Evolutionary conservation across 495 filamentous ascomycete species (phyloP).

Genomic region (Xylaria acuta): DNA sequence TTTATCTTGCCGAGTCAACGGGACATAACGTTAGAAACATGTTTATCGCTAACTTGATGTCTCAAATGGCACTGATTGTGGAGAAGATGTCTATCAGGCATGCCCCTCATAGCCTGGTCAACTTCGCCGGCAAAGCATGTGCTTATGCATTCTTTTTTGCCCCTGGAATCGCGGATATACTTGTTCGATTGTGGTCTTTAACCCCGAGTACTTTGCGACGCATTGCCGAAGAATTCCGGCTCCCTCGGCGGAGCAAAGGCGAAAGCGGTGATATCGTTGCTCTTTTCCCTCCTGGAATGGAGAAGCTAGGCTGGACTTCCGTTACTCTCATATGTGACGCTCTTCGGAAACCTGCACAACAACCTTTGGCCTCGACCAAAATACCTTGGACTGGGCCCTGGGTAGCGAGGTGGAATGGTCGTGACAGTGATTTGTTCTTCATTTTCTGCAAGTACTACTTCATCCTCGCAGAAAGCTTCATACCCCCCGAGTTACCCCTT

Average conservation of each 20-base stretch:
- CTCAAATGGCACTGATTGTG: constrained; percentile 87
- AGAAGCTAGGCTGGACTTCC: constrained; percentile 74
- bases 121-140: constrained; percentile 91
- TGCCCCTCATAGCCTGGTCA: constrained; percentile 89
- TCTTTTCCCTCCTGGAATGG: constrained; percentile 75
- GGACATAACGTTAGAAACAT: constrained; percentile 93
- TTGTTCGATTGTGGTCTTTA: constrained; percentile 83
- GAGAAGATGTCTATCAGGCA: constrained; percentile 90
- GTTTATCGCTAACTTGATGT: constrained; percentile 83
- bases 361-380: constrained; percentile 71
- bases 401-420: constrained; percentile 84
- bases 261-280: constrained; percentile 66
- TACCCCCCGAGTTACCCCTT: constrained; percentile 66
- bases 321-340: constrained; percentile 65
- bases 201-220: constrained; percentile 70
- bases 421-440: constrained; percentile 91
- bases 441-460: constrained; percentile 93
- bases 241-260: constrained; percentile 53
- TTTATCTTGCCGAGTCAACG: constrained; percentile 86
- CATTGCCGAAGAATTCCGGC: constrained; percentile 67
- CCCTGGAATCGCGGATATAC: constrained; percentile 83
- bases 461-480: constrained; percentile 79
- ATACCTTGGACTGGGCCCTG: constrained; percentile 88
- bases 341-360: constrained; percentile 70
- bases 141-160: constrained; percentile 98